These are phyloP conservation scores for Euphrasia confusa DNA, from an alignment of 257 asterid species.

Conservation along the genomic window DNA sequence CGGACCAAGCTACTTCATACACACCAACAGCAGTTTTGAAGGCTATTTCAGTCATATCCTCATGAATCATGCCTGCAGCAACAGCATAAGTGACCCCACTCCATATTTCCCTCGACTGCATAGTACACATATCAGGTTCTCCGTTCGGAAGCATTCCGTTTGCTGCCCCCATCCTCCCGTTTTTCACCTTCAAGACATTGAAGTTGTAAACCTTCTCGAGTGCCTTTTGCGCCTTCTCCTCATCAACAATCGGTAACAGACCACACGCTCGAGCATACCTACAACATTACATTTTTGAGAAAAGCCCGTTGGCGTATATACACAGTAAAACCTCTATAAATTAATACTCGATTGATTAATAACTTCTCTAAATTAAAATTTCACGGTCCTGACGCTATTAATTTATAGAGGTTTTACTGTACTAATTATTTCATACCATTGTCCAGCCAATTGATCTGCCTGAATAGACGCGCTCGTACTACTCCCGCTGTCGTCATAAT, in stretches of 20 bases:
- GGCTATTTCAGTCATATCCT: constrained; percentile 68
- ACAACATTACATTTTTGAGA: too few relatives aligned
- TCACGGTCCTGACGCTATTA: too few relatives aligned
- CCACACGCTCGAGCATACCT: too few relatives aligned
- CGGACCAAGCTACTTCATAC: constrained; percentile 76
- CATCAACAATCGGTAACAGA: too few relatives aligned
- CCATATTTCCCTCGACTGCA: constrained; percentile 99
- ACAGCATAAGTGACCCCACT: constrained; percentile 87
- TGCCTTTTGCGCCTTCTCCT: constrained; percentile 32
- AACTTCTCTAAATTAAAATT: too few relatives aligned
- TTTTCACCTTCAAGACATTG: constrained; percentile 77
- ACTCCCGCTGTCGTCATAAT: constrained; percentile 75
- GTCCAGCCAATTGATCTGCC: constrained; percentile 86
- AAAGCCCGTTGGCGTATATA: too few relatives aligned
- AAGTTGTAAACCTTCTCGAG: constrained; percentile 65
- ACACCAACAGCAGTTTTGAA: constrained; percentile 83
- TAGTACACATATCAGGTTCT: constrained; percentile 56
- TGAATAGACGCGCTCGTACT: constrained; percentile 70
- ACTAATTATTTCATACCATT: constrained; percentile 44
- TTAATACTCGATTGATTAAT: too few relatives aligned
- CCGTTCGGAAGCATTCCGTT: constrained; percentile 95
- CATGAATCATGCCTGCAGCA: constrained; percentile 92
- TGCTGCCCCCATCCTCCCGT: constrained; percentile 66
- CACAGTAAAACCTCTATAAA: too few relatives aligned
- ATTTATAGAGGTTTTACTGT: too few relatives aligned